phyloP scores from a whole-genome alignment of 148 eudicot species.

The Rhododendron ferrugineum region DNA sequence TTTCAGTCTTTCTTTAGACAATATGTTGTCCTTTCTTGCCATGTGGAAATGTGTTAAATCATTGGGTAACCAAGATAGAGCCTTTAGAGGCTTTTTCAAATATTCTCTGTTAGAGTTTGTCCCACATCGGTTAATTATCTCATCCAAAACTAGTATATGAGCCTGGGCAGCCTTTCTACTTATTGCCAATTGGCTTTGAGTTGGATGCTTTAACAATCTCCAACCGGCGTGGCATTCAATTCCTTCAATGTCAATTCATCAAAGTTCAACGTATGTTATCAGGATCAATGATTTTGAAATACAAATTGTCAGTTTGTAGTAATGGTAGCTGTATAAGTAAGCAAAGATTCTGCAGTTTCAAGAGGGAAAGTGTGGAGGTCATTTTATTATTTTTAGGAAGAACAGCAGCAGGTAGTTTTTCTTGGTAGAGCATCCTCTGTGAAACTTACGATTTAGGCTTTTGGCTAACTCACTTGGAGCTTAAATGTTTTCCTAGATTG shows the following conservation, averaged over 20 bases:
- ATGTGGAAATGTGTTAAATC: not conserved
- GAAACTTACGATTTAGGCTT: not conserved
- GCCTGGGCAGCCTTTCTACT: not conserved
- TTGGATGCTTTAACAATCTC: not conserved
- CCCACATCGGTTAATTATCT: not conserved
- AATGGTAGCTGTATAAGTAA: not conserved
- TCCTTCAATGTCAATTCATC: not conserved
- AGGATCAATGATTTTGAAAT: not conserved
- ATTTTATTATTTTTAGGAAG: not conserved
- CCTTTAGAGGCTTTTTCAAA: not conserved
- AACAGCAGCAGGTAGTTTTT: not conserved
- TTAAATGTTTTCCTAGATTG: not conserved
- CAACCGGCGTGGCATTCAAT: not conserved
- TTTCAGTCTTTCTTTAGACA: not conserved
- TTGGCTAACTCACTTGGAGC: not conserved
- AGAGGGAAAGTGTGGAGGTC: not conserved
- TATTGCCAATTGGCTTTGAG: not conserved
- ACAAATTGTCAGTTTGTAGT: not conserved
- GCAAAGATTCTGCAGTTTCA: not conserved
- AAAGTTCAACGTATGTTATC: not conserved
- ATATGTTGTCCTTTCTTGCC: not conserved
- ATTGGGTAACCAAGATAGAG: not conserved
- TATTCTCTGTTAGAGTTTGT: not conserved
- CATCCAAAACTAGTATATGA: not conserved
- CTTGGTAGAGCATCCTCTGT: not conserved